Base-by-base conservation (phyloP, 148 eudicot species). In the Oxyria digyna region DNA sequence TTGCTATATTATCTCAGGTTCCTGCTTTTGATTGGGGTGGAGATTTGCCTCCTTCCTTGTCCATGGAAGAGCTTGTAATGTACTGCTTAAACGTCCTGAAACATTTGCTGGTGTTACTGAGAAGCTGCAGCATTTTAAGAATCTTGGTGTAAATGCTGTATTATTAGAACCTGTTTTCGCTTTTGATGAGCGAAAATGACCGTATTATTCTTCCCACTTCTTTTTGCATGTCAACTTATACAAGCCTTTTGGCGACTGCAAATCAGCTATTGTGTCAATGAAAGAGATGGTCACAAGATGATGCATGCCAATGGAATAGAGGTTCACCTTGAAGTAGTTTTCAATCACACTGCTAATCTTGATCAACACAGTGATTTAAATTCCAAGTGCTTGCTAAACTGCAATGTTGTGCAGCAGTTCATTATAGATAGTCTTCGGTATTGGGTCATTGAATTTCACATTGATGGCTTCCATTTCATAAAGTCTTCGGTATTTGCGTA, bases 391-490 rank as follows among this genome's bases (percentile, higher is more conserved):
- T 74, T 89, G 42, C 77, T 95, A 69, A 88, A 85, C 75, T 95
- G 97, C 76, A 91, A 88, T 73, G 65, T 84, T 68, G 92, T 84
- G 71, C 91, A 87, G 69, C 91, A 88, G 76, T 48, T 91, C 74
- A 85, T 91, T 68, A 73, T 95, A 63, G 96, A 95, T 70, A 85
- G 88, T 78, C 96, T 95, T 8, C 79, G 93, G 45, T 81, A 88
- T 69, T 95, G 99, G 99, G 88, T 88, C 66, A 72, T 81, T 21
- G 91, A 95, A 69, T 91, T 81, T 77, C 99, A 79, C 40, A 46
- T 95, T 17, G 99, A 95, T 67, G 99, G 99, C 7, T 95, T 91
- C 73, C 87, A 83, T 77, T 95, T 95, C 84, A 69, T 85, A 57
- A 83, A 91, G 75, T 80, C 94, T 72, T 80, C 88, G n/a, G 40